Base-by-base conservation (phyloP, 1,284 basidiomycete species). In the Microbotryum silenes-acaulis region DNA sequence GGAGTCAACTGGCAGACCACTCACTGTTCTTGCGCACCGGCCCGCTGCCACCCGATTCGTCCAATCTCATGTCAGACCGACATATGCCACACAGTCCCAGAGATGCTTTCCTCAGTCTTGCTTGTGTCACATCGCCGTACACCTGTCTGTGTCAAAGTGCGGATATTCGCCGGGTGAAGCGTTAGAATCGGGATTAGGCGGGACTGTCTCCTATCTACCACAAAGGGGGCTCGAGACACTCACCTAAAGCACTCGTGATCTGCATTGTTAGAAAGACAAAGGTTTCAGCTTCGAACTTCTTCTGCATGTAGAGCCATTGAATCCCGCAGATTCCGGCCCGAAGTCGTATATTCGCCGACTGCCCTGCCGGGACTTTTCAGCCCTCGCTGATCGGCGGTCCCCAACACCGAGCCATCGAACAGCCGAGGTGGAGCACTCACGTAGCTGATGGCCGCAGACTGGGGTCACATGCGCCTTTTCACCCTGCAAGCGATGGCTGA, bases 401-500 rank as follows among this genome's bases (percentile, higher is more conserved):
- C 10, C 14, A 14, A 20, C 20, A 47, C 45, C 56, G 33, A 61
- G 57, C 37, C 48, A 44, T 60, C 54, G n/a, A 54, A 60, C 58
- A 62, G 54, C 57, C 33, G 9, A 37, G 12, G 7, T 12, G 14
- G 9, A 1, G 45, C 4, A 61, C 53, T 47, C 8, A 78, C 83
- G 94, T 27, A 98, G 82, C 12, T 89, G 87, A 78, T 98, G 94
- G n/a, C 94, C 92, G 71, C 94, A 98, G 72, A 91, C 86, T 33
- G 94, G 94, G 29, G 96, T 87, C 61, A 98, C 88, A 73, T 97
- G 92, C 2, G 93, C 90, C 74, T 94, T 97, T 78, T 98, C 94
- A 20, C 94, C 93, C 0, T 67, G 62, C n/a, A 91, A 79, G 66
- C 75, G 61, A 67, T 91, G 90, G 71, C 85, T 87, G 70, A 93